Conservation (phyloP, 2,329 filamentous ascomycete genomes). For the Sclerotinia nivalis region DNA sequence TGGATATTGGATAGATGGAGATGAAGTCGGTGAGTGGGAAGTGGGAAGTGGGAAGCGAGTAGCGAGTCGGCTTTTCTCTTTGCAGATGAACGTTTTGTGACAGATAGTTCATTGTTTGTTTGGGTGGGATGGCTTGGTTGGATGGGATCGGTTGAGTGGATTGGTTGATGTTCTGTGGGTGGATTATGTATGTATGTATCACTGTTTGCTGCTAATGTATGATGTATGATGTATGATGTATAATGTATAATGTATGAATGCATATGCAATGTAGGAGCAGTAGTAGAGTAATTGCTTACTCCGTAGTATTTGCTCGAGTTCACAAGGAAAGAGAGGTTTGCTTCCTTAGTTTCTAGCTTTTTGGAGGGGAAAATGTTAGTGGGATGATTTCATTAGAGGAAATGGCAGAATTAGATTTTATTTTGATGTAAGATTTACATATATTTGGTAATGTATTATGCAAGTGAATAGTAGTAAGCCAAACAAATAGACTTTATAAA, state of each 20-base stretch:
- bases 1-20: not conserved
- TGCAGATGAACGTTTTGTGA: conserved; percentile 4
- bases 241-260: conserved; percentile 15
- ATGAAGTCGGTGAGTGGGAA: conserved; percentile 8
- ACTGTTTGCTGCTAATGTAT: conserved; percentile 11
- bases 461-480: not conserved
- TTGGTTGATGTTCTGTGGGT: not conserved
- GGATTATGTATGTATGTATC: not conserved
- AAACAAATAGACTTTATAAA: not conserved
- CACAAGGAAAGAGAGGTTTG: not conserved
- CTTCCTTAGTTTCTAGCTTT: no score
- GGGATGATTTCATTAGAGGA: not conserved
- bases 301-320: not conserved
- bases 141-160: not conserved
- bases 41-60: no score
- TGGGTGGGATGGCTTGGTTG: not conserved
- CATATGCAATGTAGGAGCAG: conserved; percentile 7
- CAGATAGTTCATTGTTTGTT: not conserved
- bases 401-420: not conserved
- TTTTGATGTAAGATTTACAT: not conserved
- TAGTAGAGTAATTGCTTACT: not conserved
- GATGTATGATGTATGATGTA: conserved; percentile 1
- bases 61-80: not conserved
- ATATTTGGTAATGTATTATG: not conserved
- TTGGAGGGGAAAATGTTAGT: not conserved